phyloP scores from a whole-genome alignment of 208 protist genomes.

The Leishmania aethiopica region DNA sequence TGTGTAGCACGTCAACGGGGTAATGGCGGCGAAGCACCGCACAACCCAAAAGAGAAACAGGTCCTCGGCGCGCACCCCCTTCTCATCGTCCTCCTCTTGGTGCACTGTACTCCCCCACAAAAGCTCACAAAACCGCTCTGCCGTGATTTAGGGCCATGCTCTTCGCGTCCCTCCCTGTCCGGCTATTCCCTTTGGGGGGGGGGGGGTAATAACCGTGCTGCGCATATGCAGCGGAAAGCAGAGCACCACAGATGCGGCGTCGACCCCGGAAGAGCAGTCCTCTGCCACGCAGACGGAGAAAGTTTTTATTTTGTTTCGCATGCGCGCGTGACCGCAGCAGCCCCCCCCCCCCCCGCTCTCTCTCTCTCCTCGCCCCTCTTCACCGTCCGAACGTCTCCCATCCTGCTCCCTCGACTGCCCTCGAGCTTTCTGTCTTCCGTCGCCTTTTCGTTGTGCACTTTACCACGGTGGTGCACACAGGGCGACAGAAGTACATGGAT shows the following conservation, averaged over 20 bases:
- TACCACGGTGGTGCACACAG: neutral
- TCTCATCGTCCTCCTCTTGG: neutral
- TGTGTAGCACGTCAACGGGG: neutral
- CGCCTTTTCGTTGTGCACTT: constrained; percentile 4
- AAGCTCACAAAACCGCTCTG: neutral
- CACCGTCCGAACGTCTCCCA: neutral
- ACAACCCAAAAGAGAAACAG: neutral
- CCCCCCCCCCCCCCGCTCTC: no score
- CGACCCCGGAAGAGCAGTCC: neutral
- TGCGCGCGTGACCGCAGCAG: neutral
- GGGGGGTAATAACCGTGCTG: no score
- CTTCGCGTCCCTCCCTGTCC: neutral
- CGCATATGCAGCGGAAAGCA: neutral
- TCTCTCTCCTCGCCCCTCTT: neutral
- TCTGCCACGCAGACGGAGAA: neutral
- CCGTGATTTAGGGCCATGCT: no score
- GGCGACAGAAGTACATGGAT: neutral
- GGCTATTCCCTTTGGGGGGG: no score
- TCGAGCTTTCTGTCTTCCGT: neutral
- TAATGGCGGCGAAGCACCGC: neutral
- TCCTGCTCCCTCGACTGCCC: neutral
- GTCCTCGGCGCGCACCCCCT: neutral
- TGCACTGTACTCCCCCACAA: neutral
- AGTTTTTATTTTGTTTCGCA: neutral
- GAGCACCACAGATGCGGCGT: neutral